Evolutionary conservation across 2,329 filamentous ascomycete genomes (phyloP).

Genomic region (Hysterium pulicare): DNA sequence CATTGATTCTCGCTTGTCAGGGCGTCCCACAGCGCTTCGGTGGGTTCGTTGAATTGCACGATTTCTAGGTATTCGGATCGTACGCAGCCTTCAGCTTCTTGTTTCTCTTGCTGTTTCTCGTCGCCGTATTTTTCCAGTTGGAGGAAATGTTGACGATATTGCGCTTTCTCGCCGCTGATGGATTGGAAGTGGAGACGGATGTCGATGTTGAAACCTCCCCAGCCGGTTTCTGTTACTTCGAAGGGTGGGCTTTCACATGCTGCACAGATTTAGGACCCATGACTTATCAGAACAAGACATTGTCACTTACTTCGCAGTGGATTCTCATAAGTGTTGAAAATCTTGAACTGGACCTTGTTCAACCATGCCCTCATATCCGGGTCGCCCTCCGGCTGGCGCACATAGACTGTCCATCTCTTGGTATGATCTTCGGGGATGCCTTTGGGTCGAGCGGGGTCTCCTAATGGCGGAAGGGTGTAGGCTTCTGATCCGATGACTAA

Average conservation of each 20-base stretch:
- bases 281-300: conserved; percentile 10
- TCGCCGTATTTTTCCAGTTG: conserved; percentile 85
- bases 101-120: conserved; percentile 62
- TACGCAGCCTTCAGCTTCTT: conserved; percentile 55
- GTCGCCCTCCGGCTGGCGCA: conserved; percentile 82
- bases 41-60: conserved; percentile 95
- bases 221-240: conserved; percentile 85
- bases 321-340: conserved; percentile 95
- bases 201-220: conserved; percentile 97
- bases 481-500: conserved; percentile 50
- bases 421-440: conserved; percentile 86
- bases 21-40: conserved; percentile 84
- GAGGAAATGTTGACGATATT: conserved; percentile 91
- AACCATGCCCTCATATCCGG: conserved; percentile 90
- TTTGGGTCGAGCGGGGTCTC: conserved; percentile 59
- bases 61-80: conserved; percentile 85
- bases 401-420: conserved; percentile 93
- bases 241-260: conserved; percentile 70
- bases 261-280: conserved; percentile 52
- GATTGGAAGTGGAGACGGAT: conserved; percentile 91
- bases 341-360: conserved; percentile 94
- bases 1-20: conserved; percentile 70
- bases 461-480: conserved; percentile 63
- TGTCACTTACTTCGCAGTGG: conserved; percentile 66
- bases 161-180: conserved; percentile 86